Conservation (phyloP, 129 eudicot species). For the Ambrosia trifida region DNA sequence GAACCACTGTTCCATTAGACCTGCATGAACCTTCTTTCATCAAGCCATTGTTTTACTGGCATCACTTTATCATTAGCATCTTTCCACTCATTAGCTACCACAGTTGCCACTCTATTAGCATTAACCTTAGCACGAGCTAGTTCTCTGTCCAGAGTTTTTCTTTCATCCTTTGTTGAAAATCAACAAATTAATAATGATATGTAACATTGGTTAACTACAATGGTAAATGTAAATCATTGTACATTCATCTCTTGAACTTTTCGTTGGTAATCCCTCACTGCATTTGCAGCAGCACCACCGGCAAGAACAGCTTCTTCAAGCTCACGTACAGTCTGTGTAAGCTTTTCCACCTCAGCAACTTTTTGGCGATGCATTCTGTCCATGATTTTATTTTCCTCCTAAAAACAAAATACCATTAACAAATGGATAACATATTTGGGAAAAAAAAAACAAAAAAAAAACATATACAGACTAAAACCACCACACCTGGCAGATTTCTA, state of each 20-base stretch:
- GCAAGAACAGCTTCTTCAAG: constrained; percentile 98
- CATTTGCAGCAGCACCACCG: constrained; percentile 98
- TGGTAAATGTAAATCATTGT: constrained; percentile 21
- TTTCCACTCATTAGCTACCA: constrained; percentile 95
- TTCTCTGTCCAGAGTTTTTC: constrained; percentile 86
- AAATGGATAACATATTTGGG: background rate
- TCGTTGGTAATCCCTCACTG: constrained; percentile 91
- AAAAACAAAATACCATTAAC: constrained; percentile 11
- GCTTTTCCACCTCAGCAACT: constrained; percentile 97
- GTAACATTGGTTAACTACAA: constrained; percentile 3
- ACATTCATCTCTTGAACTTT: constrained; percentile 98
- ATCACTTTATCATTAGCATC: constrained; percentile 91
- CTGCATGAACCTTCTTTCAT: constrained; percentile 93
- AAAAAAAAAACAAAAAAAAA: constrained; percentile 1
- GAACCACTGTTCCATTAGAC: constrained; percentile 31
- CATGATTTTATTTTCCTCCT: constrained; percentile 92
- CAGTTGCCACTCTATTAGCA: constrained; percentile 94
- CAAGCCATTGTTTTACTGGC: constrained; percentile 97
- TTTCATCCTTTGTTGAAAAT: constrained; percentile 48
- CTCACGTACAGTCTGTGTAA: constrained; percentile 84
- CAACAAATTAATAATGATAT: constrained; percentile 14
- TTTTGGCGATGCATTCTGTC: constrained; percentile 92
- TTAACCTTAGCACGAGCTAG: constrained; percentile 90
- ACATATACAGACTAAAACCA: background rate
- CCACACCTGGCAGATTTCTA: constrained; percentile 85